Evolutionary conservation across 2,329 filamentous ascomycete genomes (phyloP), one percentile per base, ranked within the genome.

Genomic region (Kalmusia sp.): DNA sequence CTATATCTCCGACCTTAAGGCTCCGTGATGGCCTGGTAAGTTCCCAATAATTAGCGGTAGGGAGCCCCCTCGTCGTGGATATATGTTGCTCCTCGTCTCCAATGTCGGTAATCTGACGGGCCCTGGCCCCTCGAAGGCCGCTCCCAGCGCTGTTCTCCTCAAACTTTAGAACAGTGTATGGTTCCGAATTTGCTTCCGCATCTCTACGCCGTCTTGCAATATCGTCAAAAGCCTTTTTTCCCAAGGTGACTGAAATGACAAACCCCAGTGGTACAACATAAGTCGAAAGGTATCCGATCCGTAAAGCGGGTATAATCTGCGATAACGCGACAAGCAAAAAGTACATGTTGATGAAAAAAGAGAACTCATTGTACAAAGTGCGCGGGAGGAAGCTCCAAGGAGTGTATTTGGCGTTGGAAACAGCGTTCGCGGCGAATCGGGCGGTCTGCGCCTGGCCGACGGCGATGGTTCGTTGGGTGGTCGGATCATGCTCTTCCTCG

Each of bases 301-400:
- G 87, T 49, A 99, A 78, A 19, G 90, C 85, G 3, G 92, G 93
- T 67, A 99, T 93, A 37, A 92, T 88, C 76, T 99, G 95, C 31
- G 93, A 98, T 44, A 98, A 77, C 6, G 95, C 96, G 44, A 99
- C 95, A 22, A 98, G 86, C 51, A 99, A 81, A 74, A 99, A 99
- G 74, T 99, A 99, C 81, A 98, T 91, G 82, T 99, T 99, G 82
- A 99, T 96, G 78, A 99, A 99, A 80, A 98, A 99, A 54, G 93
- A 97, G 73, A 99, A 99, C 72, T 99, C 95, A 77, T 98, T 98
- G 77, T 97, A 99, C 19, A 99, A 81, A 0, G 95, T 99, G 47
- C 93, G 83, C 2, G 96, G 96, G 12, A 99, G 83, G 75, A 99
- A 99, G 47, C 90, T 96, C 80, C 93, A 89, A 1, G 93, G 87